These are phyloP conservation scores for Wickerhamomyces sp. DNA, from an alignment of 1,139 yeast genomes.

Conservation along the genomic window DNA sequence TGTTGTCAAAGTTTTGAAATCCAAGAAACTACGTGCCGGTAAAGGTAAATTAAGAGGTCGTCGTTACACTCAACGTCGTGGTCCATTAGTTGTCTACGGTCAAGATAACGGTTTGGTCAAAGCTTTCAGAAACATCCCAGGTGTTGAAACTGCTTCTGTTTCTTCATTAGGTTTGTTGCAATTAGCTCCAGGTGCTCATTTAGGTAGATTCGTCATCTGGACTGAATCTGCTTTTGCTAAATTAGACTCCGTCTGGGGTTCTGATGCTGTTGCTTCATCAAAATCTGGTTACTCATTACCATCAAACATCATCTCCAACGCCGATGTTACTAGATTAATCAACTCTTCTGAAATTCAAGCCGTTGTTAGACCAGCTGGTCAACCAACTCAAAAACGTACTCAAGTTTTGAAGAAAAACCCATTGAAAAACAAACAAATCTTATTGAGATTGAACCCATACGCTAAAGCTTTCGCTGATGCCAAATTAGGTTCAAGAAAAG, in stretches of 20 bases:
- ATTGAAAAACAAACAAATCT: slow-evolving; percentile 98
- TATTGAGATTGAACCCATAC: slow-evolving; percentile 98
- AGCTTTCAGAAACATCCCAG: slow-evolving; percentile 99
- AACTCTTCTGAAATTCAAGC: slow-evolving; percentile 99
- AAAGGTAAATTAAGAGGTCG: slow-evolving; percentile 99
- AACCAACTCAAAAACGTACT: slow-evolving; percentile 87
- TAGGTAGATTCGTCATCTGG: slow-evolving; percentile 99
- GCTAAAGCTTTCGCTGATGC: slow-evolving; percentile 95
- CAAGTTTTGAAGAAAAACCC: slow-evolving; percentile 99
- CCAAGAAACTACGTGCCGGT: slow-evolving; percentile 99
- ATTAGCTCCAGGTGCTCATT: slow-evolving; percentile 99
- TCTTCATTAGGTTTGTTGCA: slow-evolving; percentile 93
- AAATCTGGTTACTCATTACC: slow-evolving; percentile 93
- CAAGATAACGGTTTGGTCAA: slow-evolving; percentile 96
- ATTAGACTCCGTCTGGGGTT: slow-evolving; percentile 96
- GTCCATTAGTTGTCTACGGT: slow-evolving; percentile 98
- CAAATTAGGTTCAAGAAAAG: slow-evolving; percentile 86
- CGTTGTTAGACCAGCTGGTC: slow-evolving; percentile 96
- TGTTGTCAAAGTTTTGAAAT: slow-evolving; percentile 95
- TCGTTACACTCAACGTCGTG: slow-evolving; percentile 99
- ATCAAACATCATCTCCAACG: slow-evolving; percentile 86
- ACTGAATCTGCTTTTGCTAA: slow-evolving; percentile 97
- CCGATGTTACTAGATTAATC: slow-evolving; percentile 96
- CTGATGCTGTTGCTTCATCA: slow-evolving; percentile 78
- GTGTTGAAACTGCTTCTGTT: slow-evolving; percentile 97